Evolutionary conservation across 179 eudicot genomes (phyloP).

Genomic region (Dionaea muscipula): DNA sequence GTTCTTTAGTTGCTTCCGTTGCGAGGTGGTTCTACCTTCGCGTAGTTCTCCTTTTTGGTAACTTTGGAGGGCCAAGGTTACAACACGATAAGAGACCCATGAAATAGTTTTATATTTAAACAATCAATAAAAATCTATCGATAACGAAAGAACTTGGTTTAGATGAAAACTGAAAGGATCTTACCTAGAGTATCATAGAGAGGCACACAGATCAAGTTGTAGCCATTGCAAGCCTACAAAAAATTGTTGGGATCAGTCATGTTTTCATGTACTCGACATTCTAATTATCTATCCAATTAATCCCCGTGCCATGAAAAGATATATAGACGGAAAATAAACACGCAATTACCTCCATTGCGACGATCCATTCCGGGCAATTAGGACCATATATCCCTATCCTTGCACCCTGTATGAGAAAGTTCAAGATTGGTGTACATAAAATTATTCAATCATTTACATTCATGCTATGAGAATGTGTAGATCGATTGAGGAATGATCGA

Average conservation of each 20-base stretch:
- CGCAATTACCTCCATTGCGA: slow-evolving; percentile 99
- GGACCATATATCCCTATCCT: slow-evolving; percentile 82
- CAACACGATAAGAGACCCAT: no score
- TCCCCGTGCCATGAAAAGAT: no score
- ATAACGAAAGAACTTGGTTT: neutral
- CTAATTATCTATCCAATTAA: neutral
- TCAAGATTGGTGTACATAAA: neutral
- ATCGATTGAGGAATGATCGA: neutral
- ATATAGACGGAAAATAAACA: no score
- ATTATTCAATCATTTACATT: neutral
- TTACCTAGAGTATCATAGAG: slow-evolving; percentile 89
- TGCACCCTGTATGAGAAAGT: slow-evolving; percentile 41
- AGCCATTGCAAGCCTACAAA: slow-evolving; percentile 77
- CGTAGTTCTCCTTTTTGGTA: no score
- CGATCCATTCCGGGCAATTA: slow-evolving; percentile 90
- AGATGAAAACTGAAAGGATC: neutral
- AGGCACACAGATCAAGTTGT: slow-evolving; percentile 87
- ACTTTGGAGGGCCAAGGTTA: no score
- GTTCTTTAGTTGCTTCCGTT: no score
- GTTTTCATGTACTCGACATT: neutral
- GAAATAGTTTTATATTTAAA: no score
- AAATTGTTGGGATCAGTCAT: neutral
- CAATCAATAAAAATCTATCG: neutral
- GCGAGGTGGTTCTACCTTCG: no score
- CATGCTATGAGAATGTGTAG: neutral